phyloP scores from a whole-genome alignment of 768 basidiomycete genomes.

The Mycena galericulata region DNA sequence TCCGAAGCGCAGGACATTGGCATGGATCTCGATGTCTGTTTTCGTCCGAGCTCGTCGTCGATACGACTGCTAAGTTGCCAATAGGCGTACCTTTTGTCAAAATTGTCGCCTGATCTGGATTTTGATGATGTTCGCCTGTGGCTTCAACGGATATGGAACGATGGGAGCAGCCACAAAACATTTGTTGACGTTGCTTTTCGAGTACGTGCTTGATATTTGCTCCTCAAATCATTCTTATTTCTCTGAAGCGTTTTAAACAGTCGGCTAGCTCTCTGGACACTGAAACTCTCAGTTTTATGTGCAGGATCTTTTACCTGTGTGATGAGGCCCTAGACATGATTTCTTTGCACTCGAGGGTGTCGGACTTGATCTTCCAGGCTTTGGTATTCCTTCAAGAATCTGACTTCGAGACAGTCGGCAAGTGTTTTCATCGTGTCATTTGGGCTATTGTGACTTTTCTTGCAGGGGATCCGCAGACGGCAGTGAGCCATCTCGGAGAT shows the following conservation, averaged over 20 bases:
- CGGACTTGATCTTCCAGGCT: slow-evolving; percentile 72
- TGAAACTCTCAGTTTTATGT: slow-evolving; percentile 78
- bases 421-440: slow-evolving; percentile 38
- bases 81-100: slow-evolving; percentile 70
- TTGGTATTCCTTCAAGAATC: slow-evolving; percentile 75
- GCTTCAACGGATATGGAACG: slow-evolving; percentile 63
- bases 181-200: slow-evolving; percentile 70
- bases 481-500: slow-evolving; percentile 81
- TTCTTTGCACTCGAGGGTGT: slow-evolving; percentile 73
- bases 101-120: slow-evolving; percentile 63
- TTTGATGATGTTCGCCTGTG: slow-evolving; percentile 52
- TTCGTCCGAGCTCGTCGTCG: slow-evolving; percentile 12
- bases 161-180: slow-evolving; percentile 65
- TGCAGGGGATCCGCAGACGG: slow-evolving; percentile 86
- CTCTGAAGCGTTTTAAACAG: slow-evolving; percentile 68
- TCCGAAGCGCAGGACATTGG: slow-evolving; percentile 72
- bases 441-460: slow-evolving; percentile 6
- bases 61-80: slow-evolving; percentile 25
- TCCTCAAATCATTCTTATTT: background rate
- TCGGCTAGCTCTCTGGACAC: slow-evolving; percentile 68
- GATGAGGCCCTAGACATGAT: slow-evolving; percentile 75
- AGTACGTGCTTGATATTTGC: slow-evolving; percentile 51
- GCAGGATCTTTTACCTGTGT: slow-evolving; percentile 70
- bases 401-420: slow-evolving; percentile 86
- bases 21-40: slow-evolving; percentile 67